Conservation (phyloP, 2,329 filamentous ascomycete species). For the Ustulina deusta region DNA sequence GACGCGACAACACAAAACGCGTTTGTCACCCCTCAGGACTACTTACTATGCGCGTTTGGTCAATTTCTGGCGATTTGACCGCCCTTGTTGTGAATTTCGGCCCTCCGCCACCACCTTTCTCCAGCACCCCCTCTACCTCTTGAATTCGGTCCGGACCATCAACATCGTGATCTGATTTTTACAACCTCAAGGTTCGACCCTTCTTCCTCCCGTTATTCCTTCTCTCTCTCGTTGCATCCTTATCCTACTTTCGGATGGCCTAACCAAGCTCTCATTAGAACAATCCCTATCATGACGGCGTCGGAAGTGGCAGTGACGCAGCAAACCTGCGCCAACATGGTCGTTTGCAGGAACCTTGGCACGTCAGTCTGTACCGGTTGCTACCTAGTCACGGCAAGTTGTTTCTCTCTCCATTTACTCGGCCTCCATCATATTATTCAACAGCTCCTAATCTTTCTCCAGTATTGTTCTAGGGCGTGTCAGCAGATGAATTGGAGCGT, state of each 20-base stretch:
- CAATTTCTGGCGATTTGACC: not conserved
- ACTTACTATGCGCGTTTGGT: not conserved
- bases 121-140: not conserved
- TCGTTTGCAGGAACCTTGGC: not conserved
- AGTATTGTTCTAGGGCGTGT: constrained; percentile 24
- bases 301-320: constrained; percentile 6
- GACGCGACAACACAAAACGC: not conserved
- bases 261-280: not conserved
- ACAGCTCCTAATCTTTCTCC: not conserved
- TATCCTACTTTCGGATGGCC: not conserved
- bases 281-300: not conserved
- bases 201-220: not conserved
- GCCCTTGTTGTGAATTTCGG: not conserved
- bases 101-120: not conserved
- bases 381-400: not conserved
- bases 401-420: not conserved
- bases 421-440: not conserved
- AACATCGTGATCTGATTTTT: not conserved
- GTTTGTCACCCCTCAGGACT: too few relatives aligned
- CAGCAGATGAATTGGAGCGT: constrained; percentile 2
- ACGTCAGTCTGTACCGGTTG: not conserved
- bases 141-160: not conserved
- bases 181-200: not conserved
- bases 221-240: not conserved
- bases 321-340: constrained; percentile 10